Percentiles rank a stretch among this genome's conserved stretches.
Conservation (phyloP, 768 basidiomycete genomes). For the Pisolithus albus region DNA sequence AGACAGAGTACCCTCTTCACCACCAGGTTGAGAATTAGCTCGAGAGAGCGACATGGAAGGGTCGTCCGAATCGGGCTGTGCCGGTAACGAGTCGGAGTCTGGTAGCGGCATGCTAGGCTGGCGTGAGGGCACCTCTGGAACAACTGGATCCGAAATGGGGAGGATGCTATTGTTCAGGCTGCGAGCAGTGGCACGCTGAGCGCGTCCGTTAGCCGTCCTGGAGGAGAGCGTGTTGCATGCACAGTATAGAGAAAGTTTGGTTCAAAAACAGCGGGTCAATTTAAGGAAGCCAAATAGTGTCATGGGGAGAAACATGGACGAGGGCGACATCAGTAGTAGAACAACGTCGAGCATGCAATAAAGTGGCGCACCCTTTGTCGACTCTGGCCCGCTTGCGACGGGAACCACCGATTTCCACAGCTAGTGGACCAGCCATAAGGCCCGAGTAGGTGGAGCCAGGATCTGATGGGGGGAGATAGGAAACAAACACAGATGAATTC, state of each 20-base stretch:
- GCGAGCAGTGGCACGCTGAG: slow-evolving; percentile 68
- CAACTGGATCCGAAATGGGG: slow-evolving; percentile 30
- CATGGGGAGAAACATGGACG: not conserved
- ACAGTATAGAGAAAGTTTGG: slow-evolving; percentile 22
- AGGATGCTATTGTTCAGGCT: slow-evolving; percentile 41
- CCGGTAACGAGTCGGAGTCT: slow-evolving; percentile 47
- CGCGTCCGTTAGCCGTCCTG: slow-evolving; percentile 57
- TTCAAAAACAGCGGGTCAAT: slow-evolving; percentile 11
- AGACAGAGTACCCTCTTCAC: slow-evolving; percentile 20
- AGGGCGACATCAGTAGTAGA: slow-evolving; percentile 4
- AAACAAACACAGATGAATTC: slow-evolving; percentile 61
- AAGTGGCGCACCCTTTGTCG: slow-evolving; percentile 60
- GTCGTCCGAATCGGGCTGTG: slow-evolving; percentile 54
- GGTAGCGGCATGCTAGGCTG: slow-evolving; percentile 33
- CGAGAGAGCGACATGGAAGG: slow-evolving; percentile 48
- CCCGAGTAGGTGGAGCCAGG: slow-evolving; percentile 86
- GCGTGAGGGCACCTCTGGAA: slow-evolving; percentile 36
- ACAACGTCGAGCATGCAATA: slow-evolving; percentile 16
- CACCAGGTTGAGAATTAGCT: slow-evolving; percentile 45
- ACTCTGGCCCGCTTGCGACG: slow-evolving; percentile 67
- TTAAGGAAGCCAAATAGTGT: not conserved
- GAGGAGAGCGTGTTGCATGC: slow-evolving; percentile 7
- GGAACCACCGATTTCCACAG: slow-evolving; percentile 54
- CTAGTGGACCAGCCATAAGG: slow-evolving; percentile 58
- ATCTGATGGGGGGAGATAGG: slow-evolving; percentile 79